These are phyloP conservation scores for Schrenkiella parvula DNA, from an alignment of 345 rosid genomes.

Conservation along the genomic window DNA sequence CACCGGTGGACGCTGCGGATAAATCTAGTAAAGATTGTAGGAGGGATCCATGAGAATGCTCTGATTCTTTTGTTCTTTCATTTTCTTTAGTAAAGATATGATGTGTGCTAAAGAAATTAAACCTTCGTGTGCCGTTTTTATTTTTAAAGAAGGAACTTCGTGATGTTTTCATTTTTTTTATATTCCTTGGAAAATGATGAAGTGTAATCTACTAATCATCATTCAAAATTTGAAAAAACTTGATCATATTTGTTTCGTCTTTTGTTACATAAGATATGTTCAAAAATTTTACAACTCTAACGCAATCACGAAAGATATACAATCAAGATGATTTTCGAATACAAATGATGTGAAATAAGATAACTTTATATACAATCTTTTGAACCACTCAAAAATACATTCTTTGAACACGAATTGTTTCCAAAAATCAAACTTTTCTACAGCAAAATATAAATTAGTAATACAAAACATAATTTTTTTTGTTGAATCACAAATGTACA, in stretches of 20 bases:
- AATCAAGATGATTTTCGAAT: not conserved
- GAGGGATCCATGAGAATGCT: not conserved
- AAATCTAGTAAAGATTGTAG: not conserved
- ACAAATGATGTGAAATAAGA: not conserved
- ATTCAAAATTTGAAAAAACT: not conserved
- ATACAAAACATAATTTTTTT: not conserved
- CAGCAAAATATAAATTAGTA: not conserved
- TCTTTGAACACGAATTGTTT: not conserved
- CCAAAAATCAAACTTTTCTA: not conserved
- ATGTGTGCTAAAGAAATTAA: not conserved
- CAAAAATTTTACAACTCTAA: not conserved
- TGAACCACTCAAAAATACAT: not conserved
- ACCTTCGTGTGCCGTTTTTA: conserved; percentile 5
- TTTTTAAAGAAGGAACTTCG: not conserved
- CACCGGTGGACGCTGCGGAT: not conserved
- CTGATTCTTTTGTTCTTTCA: conserved; percentile 24
- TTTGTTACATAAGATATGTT: not conserved
- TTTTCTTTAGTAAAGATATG: not conserved
- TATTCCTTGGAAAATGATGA: not conserved
- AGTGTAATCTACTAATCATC: not conserved
- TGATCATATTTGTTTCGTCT: not conserved
- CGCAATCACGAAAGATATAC: not conserved
- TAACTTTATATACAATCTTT: not conserved
- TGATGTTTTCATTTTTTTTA: not conserved
- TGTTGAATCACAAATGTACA: no score